Percentiles rank a stretch among this genome's conserved stretches.
phyloP scores from a whole-genome alignment of 371 early-diverging fungal species.

The Parasitella parasitica region DNA sequence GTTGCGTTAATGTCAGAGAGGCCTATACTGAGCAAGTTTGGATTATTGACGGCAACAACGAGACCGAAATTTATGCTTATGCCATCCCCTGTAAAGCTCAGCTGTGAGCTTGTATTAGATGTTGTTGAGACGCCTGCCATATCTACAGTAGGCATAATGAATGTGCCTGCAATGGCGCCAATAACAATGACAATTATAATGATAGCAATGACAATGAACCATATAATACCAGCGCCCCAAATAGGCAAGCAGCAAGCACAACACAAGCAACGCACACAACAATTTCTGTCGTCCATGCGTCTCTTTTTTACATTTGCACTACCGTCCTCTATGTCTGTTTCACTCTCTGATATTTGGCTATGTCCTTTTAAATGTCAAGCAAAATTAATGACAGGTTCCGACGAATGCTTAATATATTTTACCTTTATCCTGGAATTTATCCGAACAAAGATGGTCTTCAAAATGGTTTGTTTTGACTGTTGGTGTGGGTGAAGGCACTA shows the following conservation, averaged over 20 bases:
- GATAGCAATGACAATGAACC: constrained; percentile 42
- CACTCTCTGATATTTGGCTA: background rate
- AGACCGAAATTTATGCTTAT: constrained; percentile 42
- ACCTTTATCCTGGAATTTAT: constrained; percentile 1
- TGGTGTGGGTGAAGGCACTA: constrained; percentile 21
- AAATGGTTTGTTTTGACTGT: constrained; percentile 12
- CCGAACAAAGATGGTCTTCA: background rate
- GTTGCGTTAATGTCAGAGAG: constrained; percentile 36
- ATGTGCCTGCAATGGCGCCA: constrained; percentile 35
- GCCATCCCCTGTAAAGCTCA: constrained; percentile 20
- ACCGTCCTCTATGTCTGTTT: constrained; percentile 5
- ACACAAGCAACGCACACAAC: constrained; percentile 39
- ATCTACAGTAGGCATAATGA: constrained; percentile 37
- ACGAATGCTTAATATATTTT: background rate
- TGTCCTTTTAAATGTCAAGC: background rate
- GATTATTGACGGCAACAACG: constrained; percentile 37
- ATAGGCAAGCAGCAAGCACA: constrained; percentile 48
- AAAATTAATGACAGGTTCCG: background rate
- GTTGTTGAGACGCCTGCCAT: constrained; percentile 29
- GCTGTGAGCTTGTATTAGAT: constrained; percentile 25
- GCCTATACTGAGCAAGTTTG: constrained; percentile 37
- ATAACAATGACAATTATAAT: constrained; percentile 39
- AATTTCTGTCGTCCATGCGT: constrained; percentile 31
- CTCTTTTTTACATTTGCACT: constrained; percentile 14
- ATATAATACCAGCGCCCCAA: constrained; percentile 41